Conservation (phyloP, 2,329 filamentous ascomycete species). For the Lachnellula hyalina region DNA sequence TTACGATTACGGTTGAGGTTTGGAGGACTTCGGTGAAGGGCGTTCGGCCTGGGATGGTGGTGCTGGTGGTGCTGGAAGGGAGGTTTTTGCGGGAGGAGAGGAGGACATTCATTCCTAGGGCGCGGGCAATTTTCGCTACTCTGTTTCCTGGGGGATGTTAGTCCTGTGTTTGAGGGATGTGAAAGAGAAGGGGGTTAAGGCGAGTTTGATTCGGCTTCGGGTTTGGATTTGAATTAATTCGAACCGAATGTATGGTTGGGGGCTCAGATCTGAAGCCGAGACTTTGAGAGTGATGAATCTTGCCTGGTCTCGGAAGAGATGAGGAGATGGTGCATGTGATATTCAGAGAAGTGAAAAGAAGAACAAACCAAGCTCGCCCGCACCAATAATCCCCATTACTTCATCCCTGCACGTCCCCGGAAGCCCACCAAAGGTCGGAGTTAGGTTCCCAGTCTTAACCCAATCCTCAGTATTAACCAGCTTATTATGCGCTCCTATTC, state of each 20-base stretch:
- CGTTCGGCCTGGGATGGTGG: constrained; percentile 10
- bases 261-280: too few relatives aligned
- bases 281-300: too few relatives aligned
- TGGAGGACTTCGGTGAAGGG: constrained; percentile 16
- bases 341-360: not conserved
- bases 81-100: constrained; percentile 18
- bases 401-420: constrained; percentile 23
- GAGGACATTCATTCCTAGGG: constrained; percentile 21
- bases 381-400: constrained; percentile 27
- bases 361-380: constrained; percentile 23
- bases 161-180: too few relatives aligned
- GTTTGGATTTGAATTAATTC: too few relatives aligned
- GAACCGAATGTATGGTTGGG: too few relatives aligned
- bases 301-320: not conserved
- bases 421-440: constrained; percentile 17
- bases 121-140: constrained; percentile 18
- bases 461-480: constrained; percentile 14
- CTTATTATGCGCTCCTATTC: not conserved
- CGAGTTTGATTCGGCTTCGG: too few relatives aligned
- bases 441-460: constrained; percentile 24
- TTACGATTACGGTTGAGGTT: constrained; percentile 19
- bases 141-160: not conserved
- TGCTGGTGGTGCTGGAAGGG: not conserved
- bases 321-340: not conserved
- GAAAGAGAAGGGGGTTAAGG: too few relatives aligned